Base-by-base conservation (phyloP, 1,284 basidiomycete genomes). In the Microbotryomycetes sp. region DNA sequence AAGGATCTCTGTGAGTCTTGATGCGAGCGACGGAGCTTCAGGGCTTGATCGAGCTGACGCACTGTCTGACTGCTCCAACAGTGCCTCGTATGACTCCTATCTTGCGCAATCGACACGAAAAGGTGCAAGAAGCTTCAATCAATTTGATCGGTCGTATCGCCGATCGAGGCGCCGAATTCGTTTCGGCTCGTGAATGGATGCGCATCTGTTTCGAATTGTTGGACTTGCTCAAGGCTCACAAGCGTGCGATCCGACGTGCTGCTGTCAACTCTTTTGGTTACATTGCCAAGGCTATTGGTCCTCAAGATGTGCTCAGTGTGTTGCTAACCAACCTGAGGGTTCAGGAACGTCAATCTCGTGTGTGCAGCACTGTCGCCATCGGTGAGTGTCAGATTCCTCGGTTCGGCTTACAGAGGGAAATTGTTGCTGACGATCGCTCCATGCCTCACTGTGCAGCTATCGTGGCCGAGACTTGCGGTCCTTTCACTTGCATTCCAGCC, bases 181-280 rank as follows among this genome's bases (percentile, higher is more conserved):
- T 98, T 0, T 92, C 92, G 29, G 94, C 96, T 25, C 85, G 94
- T 74, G 96, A 98, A 78, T 98, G 94, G 94, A 98, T 99, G 96
- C 87, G 96, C 73, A 99, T 99, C 76, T 98, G 96, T 76, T 98
- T 98, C 77, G 96, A 99, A 77, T 80, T 99, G 46, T 83, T 99
- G 54, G 96, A 98, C 74, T 81, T 99, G 48, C 82, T 99, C 72
- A 98, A 98, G 77, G 96, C 96, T 7, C 96, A 99, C 80, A 98
- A 98, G 81, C 97, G 97, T 79, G 93, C 90, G 42, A 98, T 98
- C 73, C 88, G 96, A 60, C 89, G 94, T 76, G 96, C 96, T 0
- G 93, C 94, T 19, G 94, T 98, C 78, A 98, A 98, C 80, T 97
- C 93, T 3, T 98, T 99, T 70, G 96, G 96, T 72, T 99, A 98